Conservation (phyloP, 2,329 filamentous ascomycete genomes). For the Microcera coccophila region DNA sequence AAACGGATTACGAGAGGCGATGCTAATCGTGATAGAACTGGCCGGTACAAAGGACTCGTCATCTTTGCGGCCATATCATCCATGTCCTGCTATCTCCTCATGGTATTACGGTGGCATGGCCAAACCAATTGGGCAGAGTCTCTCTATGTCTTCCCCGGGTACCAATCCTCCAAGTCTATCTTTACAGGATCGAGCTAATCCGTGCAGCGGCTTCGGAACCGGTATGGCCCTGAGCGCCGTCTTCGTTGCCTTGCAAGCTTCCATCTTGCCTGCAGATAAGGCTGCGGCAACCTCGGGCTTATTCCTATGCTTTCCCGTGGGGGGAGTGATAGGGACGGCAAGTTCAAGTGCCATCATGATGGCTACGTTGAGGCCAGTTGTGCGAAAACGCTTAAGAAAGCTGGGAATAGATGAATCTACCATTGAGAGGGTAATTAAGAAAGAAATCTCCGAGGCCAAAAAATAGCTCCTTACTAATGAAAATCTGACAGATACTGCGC, state of each 20-base stretch:
- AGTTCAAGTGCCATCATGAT: constrained; percentile 34
- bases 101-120: constrained; percentile 58
- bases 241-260: constrained; percentile 41
- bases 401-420: constrained; percentile 10
- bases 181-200: constrained; percentile 1
- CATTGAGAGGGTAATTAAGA: constrained; percentile 11
- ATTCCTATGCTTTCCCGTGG: constrained; percentile 36
- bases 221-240: constrained; percentile 40
- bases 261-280: constrained; percentile 35
- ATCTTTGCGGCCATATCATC: constrained; percentile 49
- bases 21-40: constrained; percentile 42
- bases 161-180: no score
- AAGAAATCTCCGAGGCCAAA: no score
- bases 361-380: constrained; percentile 6
- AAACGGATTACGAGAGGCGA: neutral
- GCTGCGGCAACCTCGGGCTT: constrained; percentile 40
- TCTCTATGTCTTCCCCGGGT: constrained; percentile 54
- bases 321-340: constrained; percentile 38
- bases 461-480: no score
- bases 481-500: constrained; percentile 14
- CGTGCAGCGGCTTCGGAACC: constrained; percentile 34
- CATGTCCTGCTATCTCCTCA: constrained; percentile 47
- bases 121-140: constrained; percentile 53
- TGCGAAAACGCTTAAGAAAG: constrained; percentile 6
- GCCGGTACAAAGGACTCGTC: constrained; percentile 55